These are phyloP conservation scores for Globisporangium recalcitrans DNA, from an alignment of 352 stramenopile genomes.

Conservation along the genomic window DNA sequence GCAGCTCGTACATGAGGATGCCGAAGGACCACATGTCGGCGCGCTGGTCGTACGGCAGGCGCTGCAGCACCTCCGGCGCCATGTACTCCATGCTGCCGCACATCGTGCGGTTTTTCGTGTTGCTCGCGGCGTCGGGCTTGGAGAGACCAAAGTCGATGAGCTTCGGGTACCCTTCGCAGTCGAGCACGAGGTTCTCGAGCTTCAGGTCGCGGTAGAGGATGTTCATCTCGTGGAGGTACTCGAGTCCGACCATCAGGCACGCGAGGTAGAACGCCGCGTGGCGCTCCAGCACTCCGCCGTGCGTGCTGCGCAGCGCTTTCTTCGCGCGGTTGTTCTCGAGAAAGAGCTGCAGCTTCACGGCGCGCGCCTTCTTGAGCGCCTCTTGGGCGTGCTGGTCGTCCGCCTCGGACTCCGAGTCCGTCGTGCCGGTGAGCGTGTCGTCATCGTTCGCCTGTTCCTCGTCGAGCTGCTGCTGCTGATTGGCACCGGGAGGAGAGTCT, in stretches of 20 bases:
- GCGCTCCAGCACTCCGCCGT: conserved; percentile 81
- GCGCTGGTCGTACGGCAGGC: conserved; percentile 48
- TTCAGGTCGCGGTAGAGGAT: conserved; percentile 86
- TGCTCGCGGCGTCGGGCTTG: conserved; percentile 49
- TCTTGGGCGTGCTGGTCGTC: conserved; percentile 13
- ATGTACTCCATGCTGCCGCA: conserved; percentile 79
- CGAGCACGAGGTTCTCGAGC: conserved; percentile 84
- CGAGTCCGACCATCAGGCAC: conserved; percentile 90
- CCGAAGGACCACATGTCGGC: conserved; percentile 76
- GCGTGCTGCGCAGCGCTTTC: conserved; percentile 22
- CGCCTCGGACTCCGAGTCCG: conserved; percentile 41
- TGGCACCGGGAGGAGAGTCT: neutral
- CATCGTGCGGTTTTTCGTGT: conserved; percentile 37
- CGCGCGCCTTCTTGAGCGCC: neutral
- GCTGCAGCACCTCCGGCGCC: conserved; percentile 62
- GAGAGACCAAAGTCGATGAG: conserved; percentile 69
- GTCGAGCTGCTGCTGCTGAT: conserved; percentile 16
- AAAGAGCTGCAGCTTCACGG: conserved; percentile 18
- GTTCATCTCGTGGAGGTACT: conserved; percentile 58
- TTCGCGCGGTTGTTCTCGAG: conserved; percentile 42
- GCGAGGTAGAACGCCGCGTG: conserved; percentile 93
- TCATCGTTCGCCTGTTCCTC: conserved; percentile 18
- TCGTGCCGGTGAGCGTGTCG: conserved; percentile 23
- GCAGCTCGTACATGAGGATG: conserved; percentile 68
- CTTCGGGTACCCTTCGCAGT: conserved; percentile 83